Evolutionary conservation across 805 yeast species (phyloP), one percentile per base, ranked within the genome.

Genomic region (Millerozyma miso): DNA sequence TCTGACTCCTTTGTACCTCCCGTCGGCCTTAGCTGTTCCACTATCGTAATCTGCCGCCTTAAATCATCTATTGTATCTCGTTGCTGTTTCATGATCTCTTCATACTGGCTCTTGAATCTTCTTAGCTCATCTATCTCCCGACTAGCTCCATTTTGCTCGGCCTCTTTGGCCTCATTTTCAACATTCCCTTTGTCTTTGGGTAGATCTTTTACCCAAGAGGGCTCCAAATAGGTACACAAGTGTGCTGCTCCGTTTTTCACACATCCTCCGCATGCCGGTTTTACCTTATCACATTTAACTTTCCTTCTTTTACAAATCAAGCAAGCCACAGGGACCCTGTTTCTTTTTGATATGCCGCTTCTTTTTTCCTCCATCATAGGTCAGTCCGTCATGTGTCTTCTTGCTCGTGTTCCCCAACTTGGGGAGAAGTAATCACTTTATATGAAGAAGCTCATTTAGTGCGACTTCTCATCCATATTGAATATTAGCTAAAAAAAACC

Each of bases 231-330:
- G 35, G 62, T 63, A 44, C 76, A 70, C 18, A 64, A 45, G 49
- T 69, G 72, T 16, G 61, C 58, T 19, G 68, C 74, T 12, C 68
- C 68, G 45, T 70, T 65, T 42, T 58, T 58, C 10, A 63, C 56
- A 51, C 76, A 70, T 4, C 73, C 73, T 2, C 67, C 59, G 49
- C 76, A 70, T 4, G 65, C 55, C 2, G 76, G 76, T 38, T 58
- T 55, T 16, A 45, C 61, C 41, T 67, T 67, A 47, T 70, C 76
- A 53, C 76, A 70, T 44, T 65, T 67, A 50, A 70, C 76, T 50
- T 69, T 69, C 12, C 76, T 47, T 36, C 60, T 59, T 44, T 69
- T 60, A 48, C 76, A 70, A 40, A 63, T 63, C 35, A 65, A 53
- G 45, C 76, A 70, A 23, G 71, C 55, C 13, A 69, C 51, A 2